Percentiles rank a stretch among this genome's conserved stretches.
Evolutionary conservation across 2,329 filamentous ascomycete genomes (phyloP).

Genomic region (Cryphonectria japonica): DNA sequence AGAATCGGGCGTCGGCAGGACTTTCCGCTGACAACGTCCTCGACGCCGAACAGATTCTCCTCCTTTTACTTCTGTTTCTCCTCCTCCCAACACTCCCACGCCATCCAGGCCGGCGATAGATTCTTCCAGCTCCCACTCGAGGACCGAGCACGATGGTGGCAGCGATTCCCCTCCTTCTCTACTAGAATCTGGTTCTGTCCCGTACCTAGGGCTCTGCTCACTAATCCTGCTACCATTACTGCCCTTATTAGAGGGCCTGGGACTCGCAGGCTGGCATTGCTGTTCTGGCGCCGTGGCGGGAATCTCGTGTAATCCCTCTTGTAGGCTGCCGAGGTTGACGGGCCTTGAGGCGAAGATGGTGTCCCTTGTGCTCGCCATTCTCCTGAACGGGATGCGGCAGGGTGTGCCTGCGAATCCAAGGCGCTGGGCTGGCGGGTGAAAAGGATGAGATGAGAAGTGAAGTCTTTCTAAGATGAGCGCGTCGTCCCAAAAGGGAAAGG

Average conservation of each 20-base stretch:
- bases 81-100: too few relatives aligned
- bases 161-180: background rate
- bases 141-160: slow-evolving; percentile 6
- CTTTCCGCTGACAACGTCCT: slow-evolving; percentile 20
- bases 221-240: background rate
- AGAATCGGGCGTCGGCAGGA: slow-evolving; percentile 26
- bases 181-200: background rate
- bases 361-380: background rate
- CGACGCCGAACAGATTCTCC: background rate
- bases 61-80: background rate
- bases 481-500: too few relatives aligned
- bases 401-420: too few relatives aligned
- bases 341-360: too few relatives aligned
- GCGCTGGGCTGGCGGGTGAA: too few relatives aligned
- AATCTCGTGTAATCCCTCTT: too few relatives aligned
- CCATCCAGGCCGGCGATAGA: background rate
- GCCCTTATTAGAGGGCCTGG: too few relatives aligned
- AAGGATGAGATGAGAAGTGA: too few relatives aligned
- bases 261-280: too few relatives aligned
- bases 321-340: background rate
- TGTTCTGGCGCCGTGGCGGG: too few relatives aligned
- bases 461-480: background rate
- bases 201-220: background rate
- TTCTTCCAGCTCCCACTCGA: background rate
- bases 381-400: too few relatives aligned